Conservation (phyloP, 768 basidiomycete genomes). For the Suillus alpinus region DNA sequence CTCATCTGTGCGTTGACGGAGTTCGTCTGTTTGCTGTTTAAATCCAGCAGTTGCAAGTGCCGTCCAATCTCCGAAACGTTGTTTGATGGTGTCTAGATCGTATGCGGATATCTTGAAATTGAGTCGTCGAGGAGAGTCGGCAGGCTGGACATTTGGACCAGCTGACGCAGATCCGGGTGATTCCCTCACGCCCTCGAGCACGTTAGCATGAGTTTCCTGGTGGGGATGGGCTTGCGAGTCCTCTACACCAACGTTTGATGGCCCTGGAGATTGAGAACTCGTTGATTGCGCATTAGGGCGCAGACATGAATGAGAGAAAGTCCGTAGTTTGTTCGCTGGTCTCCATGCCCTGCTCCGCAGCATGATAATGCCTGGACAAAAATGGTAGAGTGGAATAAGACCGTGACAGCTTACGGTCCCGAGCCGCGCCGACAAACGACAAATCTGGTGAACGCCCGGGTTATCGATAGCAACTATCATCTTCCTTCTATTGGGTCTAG, state of each 20-base stretch:
- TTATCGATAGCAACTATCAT: background rate
- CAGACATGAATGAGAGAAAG: constrained; percentile 12
- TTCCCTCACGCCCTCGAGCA: background rate
- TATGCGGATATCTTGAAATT: constrained; percentile 1
- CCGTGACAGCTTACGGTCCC: background rate
- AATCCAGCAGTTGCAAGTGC: constrained; percentile 33
- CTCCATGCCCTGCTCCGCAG: constrained; percentile 14
- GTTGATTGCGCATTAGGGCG: background rate
- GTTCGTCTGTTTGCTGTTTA: constrained; percentile 1
- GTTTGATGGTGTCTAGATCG: constrained; percentile 35
- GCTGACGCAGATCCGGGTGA: background rate
- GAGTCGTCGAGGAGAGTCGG: background rate
- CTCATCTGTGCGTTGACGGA: constrained; percentile 52
- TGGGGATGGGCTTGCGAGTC: background rate
- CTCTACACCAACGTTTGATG: background rate
- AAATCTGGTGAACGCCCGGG: background rate
- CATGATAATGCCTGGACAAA: constrained; percentile 11
- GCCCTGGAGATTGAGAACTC: background rate
- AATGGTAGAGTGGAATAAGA: background rate
- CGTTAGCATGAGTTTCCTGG: background rate
- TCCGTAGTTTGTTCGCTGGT: constrained; percentile 7
- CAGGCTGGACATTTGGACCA: background rate
- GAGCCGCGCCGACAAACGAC: background rate
- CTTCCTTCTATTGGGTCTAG: background rate
- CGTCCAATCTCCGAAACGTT: constrained; percentile 46